Evolutionary conservation across 2,329 filamentous ascomycete genomes (phyloP), one percentile per base, ranked within the genome.

Genomic region (Cladosporium oxysporum): DNA sequence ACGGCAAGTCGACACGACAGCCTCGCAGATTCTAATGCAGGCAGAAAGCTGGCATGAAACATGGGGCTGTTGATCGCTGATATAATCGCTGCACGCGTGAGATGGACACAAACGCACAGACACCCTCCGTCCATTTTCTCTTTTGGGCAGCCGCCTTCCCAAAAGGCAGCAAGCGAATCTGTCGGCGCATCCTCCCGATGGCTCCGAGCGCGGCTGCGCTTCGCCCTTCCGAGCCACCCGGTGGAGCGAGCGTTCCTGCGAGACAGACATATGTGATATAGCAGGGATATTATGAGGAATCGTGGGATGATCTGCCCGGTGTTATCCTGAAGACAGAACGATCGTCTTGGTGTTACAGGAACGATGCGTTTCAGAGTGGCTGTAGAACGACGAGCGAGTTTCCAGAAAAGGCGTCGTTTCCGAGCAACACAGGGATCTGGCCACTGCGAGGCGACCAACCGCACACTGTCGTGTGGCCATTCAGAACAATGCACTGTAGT

Each of bases 1-100:
- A 63, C 61, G 61, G 61, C 61, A 63, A 28, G 33, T 63, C 35
- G 61, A 63, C 61, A 63, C 61, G 61, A 63, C 61, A 44, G 11
- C 49, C 21, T 53, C 31, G 58, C 58, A 47, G 16, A n/a, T 2
- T 26, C 50, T 31, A 18, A 16, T 55, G 52, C 52, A 55, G 18
- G 52, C 52, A 55, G 23, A 5, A 55, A 10, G 26, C 28, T 33
- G 52, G 52, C 26, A 55, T 55, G 52, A 55, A 55, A 55, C 52
- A 47, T 47, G 41, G 41, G 41, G 41, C 41, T 47, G 41, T 47
- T 47, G 41, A 47, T 47, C 41, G 11, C 41, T 47, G 21, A n/a
- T 21, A 47, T 23, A 47, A 47, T 47, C 41, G 41, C n/a, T 47
- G 41, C n/a, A 47, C 41, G 41, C 41, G 41, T 21, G 41, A 47